These are phyloP conservation scores for Dalbergia cochinchinensis DNA, from an alignment of 306 rosid genomes.

Conservation along the genomic window DNA sequence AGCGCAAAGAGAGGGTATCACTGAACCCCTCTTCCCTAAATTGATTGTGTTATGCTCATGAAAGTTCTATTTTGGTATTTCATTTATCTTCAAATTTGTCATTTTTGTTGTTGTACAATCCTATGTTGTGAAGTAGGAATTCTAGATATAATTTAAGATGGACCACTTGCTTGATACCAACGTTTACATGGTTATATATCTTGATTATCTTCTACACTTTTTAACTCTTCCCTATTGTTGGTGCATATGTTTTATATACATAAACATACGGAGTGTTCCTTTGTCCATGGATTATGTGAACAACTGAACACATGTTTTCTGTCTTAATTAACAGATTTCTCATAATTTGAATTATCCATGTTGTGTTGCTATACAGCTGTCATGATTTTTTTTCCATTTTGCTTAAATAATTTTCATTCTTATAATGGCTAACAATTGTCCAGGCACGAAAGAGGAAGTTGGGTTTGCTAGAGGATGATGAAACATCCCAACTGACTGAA, in stretches of 20 bases:
- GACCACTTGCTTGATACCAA: background rate
- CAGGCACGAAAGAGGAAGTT: conserved; percentile 93
- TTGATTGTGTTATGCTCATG: background rate
- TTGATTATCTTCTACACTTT: too few relatives aligned
- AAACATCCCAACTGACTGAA: conserved; percentile 45
- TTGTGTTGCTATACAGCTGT: background rate
- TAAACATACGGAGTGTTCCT: background rate
- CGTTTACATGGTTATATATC: background rate
- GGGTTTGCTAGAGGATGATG: conserved; percentile 78
- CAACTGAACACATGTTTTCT: background rate
- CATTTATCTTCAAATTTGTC: background rate
- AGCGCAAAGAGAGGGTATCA: conserved; percentile 90
- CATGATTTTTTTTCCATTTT: background rate
- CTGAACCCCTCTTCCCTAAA: background rate
- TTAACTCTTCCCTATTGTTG: background rate
- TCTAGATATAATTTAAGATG: background rate
- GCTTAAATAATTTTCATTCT: background rate
- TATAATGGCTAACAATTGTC: conserved; percentile 11
- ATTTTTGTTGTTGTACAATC: background rate
- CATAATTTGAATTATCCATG: background rate
- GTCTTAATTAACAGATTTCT: background rate
- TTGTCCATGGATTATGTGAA: background rate
- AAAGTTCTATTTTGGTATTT: background rate
- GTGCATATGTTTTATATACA: background rate
- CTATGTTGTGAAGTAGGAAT: background rate